Percentiles rank a stretch among this genome's conserved stretches.
These are phyloP conservation scores for Talaromyces adpressus DNA, from an alignment of 495 filamentous ascomycete species.

Conservation along the genomic window DNA sequence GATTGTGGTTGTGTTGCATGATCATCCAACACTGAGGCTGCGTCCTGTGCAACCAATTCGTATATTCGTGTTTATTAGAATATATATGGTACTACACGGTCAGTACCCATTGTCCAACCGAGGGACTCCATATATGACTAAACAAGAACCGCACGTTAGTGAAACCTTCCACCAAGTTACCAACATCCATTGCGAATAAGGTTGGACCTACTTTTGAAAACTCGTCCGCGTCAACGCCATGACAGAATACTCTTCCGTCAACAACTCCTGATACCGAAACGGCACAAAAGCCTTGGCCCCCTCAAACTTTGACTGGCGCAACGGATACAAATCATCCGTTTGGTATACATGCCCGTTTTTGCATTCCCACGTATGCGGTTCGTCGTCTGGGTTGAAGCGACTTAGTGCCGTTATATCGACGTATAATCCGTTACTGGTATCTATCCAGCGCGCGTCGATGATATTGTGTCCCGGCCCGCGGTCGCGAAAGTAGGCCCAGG, in stretches of 20 bases:
- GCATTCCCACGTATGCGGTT: slow-evolving; percentile 67
- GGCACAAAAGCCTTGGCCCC: slow-evolving; percentile 55
- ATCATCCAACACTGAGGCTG: background rate
- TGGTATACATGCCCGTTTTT: slow-evolving; percentile 74
- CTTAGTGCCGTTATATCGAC: slow-evolving; percentile 82
- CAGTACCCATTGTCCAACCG: slow-evolving; percentile 25
- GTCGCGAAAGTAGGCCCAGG: slow-evolving; percentile 50
- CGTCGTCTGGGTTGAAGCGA: slow-evolving; percentile 51
- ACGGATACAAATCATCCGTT: slow-evolving; percentile 43
- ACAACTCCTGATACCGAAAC: slow-evolving; percentile 51
- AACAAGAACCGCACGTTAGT: slow-evolving; percentile 9
- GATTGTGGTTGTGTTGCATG: background rate
- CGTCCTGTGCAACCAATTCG: background rate
- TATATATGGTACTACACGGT: background rate
- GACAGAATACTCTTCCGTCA: slow-evolving; percentile 51
- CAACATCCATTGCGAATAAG: background rate
- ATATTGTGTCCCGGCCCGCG: slow-evolving; percentile 66
- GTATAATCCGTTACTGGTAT: slow-evolving; percentile 68
- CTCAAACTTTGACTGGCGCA: slow-evolving; percentile 53
- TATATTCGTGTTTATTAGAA: background rate
- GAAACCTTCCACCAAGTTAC: background rate
- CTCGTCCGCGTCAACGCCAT: slow-evolving; percentile 43
- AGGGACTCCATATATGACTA: slow-evolving; percentile 29
- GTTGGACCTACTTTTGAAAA: slow-evolving; percentile 44
- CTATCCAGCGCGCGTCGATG: slow-evolving; percentile 84